Conservation (phyloP, 1,139 yeast genomes). For the Yarrowia galli region DNA sequence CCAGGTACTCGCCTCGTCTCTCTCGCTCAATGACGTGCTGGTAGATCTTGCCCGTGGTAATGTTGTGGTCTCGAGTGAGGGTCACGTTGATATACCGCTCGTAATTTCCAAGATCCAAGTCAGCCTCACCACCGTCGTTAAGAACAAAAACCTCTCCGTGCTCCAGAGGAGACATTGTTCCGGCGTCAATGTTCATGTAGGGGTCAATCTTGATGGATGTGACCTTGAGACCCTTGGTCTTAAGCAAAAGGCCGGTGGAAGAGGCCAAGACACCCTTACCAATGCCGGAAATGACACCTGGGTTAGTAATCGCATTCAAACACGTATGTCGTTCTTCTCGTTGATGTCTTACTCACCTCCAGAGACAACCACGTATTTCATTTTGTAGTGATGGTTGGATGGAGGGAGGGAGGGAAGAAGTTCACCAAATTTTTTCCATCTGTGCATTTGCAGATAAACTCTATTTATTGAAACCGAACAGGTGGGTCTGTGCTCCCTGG, state of each 20-base stretch:
- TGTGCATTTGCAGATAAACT: constrained; percentile 34
- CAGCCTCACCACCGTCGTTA: constrained; percentile 99
- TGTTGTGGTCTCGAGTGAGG: constrained; percentile 90
- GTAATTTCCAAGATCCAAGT: constrained; percentile 95
- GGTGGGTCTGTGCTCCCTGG: constrained; percentile 10
- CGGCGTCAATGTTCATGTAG: constrained; percentile 98
- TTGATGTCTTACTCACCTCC: constrained; percentile 62
- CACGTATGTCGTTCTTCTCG: background rate
- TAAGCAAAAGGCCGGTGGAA: constrained; percentile 92
- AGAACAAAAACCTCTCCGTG: constrained; percentile 98
- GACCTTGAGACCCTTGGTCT: constrained; percentile 91
- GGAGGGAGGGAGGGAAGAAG: constrained; percentile 38
- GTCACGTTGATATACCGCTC: constrained; percentile 96
- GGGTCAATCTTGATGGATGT: constrained; percentile 99
- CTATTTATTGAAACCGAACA: background rate
- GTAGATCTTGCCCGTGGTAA: constrained; percentile 97
- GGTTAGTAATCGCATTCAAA: constrained; percentile 51
- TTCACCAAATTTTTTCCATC: constrained; percentile 28
- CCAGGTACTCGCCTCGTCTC: constrained; percentile 95
- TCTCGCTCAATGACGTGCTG: constrained; percentile 93
- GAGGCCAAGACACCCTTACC: constrained; percentile 99
- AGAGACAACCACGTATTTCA: constrained; percentile 99
- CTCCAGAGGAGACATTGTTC: constrained; percentile 98
- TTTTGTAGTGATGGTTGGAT: constrained; percentile 46
- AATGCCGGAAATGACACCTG: constrained; percentile 96